These are phyloP conservation scores for Synchytrium microbalum DNA, from an alignment of 371 early-diverging fungal species.

Conservation along the genomic window DNA sequence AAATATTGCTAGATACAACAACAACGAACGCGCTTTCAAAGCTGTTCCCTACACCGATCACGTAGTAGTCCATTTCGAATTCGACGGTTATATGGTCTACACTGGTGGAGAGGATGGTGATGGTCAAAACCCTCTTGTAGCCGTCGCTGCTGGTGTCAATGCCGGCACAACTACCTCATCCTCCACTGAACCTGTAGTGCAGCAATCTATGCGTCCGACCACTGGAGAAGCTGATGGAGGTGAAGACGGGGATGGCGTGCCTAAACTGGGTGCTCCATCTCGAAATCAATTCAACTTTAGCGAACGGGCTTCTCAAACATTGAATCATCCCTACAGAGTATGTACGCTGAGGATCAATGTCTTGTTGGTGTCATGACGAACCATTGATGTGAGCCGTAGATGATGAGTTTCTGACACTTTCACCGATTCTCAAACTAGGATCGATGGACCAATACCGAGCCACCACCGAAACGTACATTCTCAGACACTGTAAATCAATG, in stretches of 20 bases:
- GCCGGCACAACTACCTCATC: background rate
- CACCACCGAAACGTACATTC: constrained; percentile 45
- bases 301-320: constrained; percentile 49
- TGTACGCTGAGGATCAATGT: background rate
- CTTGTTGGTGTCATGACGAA: too few relatives aligned
- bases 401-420: constrained; percentile 5
- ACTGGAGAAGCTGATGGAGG: background rate
- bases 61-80: constrained; percentile 48
- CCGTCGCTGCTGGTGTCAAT: background rate
- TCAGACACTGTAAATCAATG: constrained; percentile 48
- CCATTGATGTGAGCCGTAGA: background rate
- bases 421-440: constrained; percentile 23
- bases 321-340: constrained; percentile 46
- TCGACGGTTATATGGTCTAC: constrained; percentile 43
- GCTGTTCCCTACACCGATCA: constrained; percentile 47
- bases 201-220: background rate
- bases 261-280: constrained; percentile 26
- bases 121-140: background rate
- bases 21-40: constrained; percentile 46
- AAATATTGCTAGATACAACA: constrained; percentile 49
- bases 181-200: constrained; percentile 10
- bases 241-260: background rate
- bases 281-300: constrained; percentile 53
- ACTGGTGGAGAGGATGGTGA: constrained; percentile 25
- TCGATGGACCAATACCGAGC: constrained; percentile 50